phyloP scores from a whole-genome alignment of 140 eudicot species.

The Flaveria floridana region DNA sequence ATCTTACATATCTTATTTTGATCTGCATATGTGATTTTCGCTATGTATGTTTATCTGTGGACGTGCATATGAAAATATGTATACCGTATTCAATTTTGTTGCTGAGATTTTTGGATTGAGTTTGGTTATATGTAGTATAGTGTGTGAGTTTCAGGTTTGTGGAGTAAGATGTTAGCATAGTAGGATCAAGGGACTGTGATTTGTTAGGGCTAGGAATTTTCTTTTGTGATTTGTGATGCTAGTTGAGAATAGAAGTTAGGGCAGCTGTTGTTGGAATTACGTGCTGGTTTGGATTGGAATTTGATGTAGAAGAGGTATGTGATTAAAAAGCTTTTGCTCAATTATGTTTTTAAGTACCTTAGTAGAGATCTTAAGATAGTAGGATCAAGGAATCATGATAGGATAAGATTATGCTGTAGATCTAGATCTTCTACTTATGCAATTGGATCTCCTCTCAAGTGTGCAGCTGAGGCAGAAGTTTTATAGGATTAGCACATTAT shows the following conservation, averaged over 20 bases:
- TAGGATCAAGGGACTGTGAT: slow-evolving; percentile 30
- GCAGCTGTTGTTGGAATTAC: slow-evolving; percentile 6
- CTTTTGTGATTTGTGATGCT: not conserved
- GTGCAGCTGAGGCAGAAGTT: slow-evolving; percentile 14
- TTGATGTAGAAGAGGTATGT: not conserved
- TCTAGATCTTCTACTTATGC: not conserved
- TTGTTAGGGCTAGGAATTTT: slow-evolving; percentile 10
- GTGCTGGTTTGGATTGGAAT: not conserved
- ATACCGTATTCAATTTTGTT: slow-evolving; percentile 20
- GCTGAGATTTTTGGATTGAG: slow-evolving; percentile 13
- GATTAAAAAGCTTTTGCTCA: slow-evolving; percentile 11
- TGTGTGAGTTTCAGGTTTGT: not conserved
- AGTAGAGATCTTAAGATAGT: too few species aligned
- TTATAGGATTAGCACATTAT: slow-evolving; percentile 15
- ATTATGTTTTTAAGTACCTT: not conserved
- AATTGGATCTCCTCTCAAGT: not conserved
- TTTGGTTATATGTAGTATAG: not conserved
- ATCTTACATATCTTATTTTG: not conserved
- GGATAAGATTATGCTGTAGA: not conserved
- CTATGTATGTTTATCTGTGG: not conserved
- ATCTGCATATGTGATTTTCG: not conserved
- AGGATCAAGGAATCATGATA: slow-evolving; percentile 17
- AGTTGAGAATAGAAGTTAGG: not conserved
- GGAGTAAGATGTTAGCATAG: slow-evolving; percentile 7
- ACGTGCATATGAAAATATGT: not conserved